Percentiles rank a stretch among this genome's conserved stretches.
Evolutionary conservation across 2,329 filamentous ascomycete species (phyloP).

Genomic region (Trichoderma endophyticum): DNA sequence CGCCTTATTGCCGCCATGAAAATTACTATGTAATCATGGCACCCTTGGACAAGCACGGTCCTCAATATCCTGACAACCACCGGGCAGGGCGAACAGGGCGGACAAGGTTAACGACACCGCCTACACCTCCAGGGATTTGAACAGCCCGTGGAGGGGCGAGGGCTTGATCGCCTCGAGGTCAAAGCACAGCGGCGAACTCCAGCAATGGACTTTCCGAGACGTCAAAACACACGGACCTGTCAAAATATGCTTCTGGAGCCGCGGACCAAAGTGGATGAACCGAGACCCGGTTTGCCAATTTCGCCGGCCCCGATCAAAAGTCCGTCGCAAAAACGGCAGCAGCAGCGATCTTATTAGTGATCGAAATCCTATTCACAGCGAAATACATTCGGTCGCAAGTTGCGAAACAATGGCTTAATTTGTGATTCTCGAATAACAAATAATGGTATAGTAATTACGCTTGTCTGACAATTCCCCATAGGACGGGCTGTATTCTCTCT

Average conservation of each 20-base stretch:
- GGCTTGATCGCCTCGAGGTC: not conserved
- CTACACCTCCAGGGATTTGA: not conserved
- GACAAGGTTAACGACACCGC: not conserved
- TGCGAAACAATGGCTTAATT: not conserved
- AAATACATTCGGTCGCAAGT: not conserved
- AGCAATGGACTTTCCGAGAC: not conserved
- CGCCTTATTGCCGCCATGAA: not conserved
- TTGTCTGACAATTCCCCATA: not conserved
- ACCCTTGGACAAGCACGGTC: not conserved
- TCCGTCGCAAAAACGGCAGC: not conserved
- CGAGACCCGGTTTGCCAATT: not conserved
- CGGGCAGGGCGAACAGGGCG: not conserved
- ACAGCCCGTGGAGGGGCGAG: not conserved
- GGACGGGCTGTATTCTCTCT: not conserved
- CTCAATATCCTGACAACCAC: not conserved
- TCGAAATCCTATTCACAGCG: not conserved
- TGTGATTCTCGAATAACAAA: not conserved
- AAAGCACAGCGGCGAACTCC: not conserved
- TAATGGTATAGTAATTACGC: not conserved
- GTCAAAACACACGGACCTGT: not conserved
- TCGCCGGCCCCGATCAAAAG: not conserved
- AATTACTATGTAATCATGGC: not conserved
- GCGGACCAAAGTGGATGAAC: not conserved
- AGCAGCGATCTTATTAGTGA: not conserved
- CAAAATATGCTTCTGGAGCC: not conserved